Evolutionary conservation across 768 basidiomycete species (phyloP).

Genomic region (Termitomyces sp.): DNA sequence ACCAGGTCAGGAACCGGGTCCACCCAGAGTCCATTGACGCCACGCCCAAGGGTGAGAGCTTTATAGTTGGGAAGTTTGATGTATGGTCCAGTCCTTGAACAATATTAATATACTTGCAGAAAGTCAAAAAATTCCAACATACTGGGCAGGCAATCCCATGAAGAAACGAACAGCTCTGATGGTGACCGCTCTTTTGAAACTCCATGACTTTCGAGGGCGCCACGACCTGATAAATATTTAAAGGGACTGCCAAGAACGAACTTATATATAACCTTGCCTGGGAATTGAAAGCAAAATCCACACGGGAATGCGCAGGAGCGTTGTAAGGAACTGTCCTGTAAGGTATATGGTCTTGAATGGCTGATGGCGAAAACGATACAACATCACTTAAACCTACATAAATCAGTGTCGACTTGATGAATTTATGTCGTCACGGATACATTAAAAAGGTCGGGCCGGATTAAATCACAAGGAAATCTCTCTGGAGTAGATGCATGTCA

Average conservation of each 20-base stretch:
- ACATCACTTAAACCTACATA: conserved; percentile 16
- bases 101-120: neutral
- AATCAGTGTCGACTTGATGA: neutral
- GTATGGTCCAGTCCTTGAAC: conserved; percentile 29
- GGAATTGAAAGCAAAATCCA: conserved; percentile 39
- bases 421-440: neutral
- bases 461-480: neutral
- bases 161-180: conserved; percentile 29
- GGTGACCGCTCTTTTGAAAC: conserved; percentile 30
- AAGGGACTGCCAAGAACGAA: neutral
- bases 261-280: conserved; percentile 17
- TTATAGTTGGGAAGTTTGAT: conserved; percentile 27
- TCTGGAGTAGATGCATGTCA: neutral
- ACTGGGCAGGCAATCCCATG: conserved; percentile 20
- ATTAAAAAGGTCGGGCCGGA: no score
- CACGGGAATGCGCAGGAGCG: conserved; percentile 38
- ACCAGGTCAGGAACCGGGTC: conserved; percentile 35
- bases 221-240: conserved; percentile 21
- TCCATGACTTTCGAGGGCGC: conserved; percentile 44
- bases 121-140: conserved; percentile 1
- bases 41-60: conserved; percentile 33
- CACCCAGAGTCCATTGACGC: conserved; percentile 45
- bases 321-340: conserved; percentile 31
- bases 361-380: conserved; percentile 31
- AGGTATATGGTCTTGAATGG: conserved; percentile 46